Evolutionary conservation across 495 filamentous ascomycete species (phyloP), one percentile per base, ranked within the genome.

Genomic region (Monascus purpureus): DNA sequence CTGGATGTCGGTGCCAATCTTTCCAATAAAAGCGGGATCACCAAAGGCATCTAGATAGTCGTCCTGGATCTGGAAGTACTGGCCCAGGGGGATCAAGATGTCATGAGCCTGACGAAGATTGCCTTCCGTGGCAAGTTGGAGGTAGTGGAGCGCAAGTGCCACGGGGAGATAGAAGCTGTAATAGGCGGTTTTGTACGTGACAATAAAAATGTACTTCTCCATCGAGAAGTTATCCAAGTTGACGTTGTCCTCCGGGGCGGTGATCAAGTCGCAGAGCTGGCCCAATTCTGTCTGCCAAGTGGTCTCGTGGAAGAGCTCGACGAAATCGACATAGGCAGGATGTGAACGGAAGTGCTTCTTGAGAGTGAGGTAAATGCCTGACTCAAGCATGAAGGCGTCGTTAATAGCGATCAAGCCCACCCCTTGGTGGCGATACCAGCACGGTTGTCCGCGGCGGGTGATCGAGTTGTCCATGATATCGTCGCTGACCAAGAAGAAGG

Each of bases 31-130:
- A 19, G 80, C 74, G 15, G 90, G 86, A 45, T 86, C 76, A 39
- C 90, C 92, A 43, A 85, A 97, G 57, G 84, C 87, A 66, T 97
- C 92, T 25, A 97, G 81, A 65, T 87, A 97, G 68, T 97, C 92
- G 50, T 97, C 90, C 59, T 96, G 90, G 42, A 93, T 72, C 58
- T 97, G 90, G 73, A 97, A 97, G 67, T 96, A 97, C 60, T 95
- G 86, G 42, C 90, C 90, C 50, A 96, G 77, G n/a, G 90, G 87
- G 49, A 97, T 94, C 32, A 97, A 72, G 50, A 97, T 94, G 40
- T 85, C 79, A 43, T 86, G 73, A 25, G 82, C 77, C 49, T 80
- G 75, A 56, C 82, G 73, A 33, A 96, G 74, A 65, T 93, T 95
- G 52, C 76, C 68, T 5, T 73, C 69, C 8, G 82, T 86, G 7